These are phyloP conservation scores for Rhododendron kiyosumense DNA, from an alignment of 148 eudicot species.

Conservation along the genomic window DNA sequence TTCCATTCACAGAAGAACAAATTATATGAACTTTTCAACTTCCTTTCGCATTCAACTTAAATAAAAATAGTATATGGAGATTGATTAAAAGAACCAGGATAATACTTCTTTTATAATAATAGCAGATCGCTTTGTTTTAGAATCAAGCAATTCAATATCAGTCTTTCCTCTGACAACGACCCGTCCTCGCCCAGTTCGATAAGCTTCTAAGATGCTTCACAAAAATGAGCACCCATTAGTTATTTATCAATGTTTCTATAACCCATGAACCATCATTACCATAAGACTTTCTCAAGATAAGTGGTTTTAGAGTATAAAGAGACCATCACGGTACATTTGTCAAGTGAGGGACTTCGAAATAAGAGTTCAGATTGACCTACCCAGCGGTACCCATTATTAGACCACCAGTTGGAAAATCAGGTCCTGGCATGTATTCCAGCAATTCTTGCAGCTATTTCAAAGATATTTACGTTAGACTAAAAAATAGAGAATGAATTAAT, in stretches of 20 bases:
- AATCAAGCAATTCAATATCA: constrained; percentile 71
- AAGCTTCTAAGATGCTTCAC: constrained; percentile 81
- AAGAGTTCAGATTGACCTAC: constrained; percentile 32
- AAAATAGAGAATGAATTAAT: neutral
- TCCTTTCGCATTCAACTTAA: neutral
- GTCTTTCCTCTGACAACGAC: constrained; percentile 86
- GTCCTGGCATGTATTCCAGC: constrained; percentile 98
- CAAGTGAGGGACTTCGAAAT: neutral
- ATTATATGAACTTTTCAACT: neutral
- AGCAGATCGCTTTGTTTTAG: constrained; percentile 69
- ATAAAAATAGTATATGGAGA: neutral
- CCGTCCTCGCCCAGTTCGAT: constrained; percentile 90
- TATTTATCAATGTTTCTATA: constrained; percentile 1
- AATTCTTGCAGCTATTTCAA: constrained; percentile 74
- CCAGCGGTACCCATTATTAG: constrained; percentile 87
- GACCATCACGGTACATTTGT: neutral
- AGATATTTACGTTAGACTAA: neutral
- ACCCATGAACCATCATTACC: neutral
- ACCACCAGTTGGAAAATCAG: constrained; percentile 98
- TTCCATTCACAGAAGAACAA: constrained; percentile 25
- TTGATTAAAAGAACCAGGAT: neutral
- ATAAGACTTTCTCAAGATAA: neutral
- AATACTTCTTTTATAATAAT: constrained; percentile 87
- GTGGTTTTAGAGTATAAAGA: neutral
- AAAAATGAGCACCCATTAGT: constrained; percentile 17